Conservation (phyloP, 164 flowering plant species). For the Chimonanthus salicifolius region DNA sequence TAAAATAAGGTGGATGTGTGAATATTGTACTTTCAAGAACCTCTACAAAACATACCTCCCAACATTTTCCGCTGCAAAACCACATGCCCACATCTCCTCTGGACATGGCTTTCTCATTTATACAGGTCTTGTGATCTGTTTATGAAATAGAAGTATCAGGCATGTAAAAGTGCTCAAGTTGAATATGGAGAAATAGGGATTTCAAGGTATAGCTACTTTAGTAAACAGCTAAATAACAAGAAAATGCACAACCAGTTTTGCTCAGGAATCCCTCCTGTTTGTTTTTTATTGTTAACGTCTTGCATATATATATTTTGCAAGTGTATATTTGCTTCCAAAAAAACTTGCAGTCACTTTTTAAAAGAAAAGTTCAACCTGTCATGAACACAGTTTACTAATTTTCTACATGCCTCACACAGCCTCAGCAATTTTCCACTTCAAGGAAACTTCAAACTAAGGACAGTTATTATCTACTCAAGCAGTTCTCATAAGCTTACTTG, state of each 20-base stretch:
- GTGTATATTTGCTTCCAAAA: no score
- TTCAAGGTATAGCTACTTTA: no score
- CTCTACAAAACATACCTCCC: slow-evolving; percentile 41
- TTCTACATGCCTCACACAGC: background rate
- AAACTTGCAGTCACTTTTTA: no score
- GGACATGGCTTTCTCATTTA: slow-evolving; percentile 25
- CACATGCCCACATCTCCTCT: slow-evolving; percentile 31
- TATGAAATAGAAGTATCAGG: background rate
- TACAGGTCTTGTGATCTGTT: slow-evolving; percentile 74
- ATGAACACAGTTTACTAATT: background rate
- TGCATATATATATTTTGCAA: no score
- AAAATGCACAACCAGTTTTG: no score
- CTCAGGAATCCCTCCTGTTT: no score
- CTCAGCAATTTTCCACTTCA: background rate
- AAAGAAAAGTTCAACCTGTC: background rate
- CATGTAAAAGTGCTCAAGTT: background rate
- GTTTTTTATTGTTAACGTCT: no score
- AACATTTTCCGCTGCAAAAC: slow-evolving; percentile 75
- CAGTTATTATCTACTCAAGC: background rate
- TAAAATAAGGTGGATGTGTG: background rate
- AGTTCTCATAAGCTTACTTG: background rate
- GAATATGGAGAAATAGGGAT: no score
- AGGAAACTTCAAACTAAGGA: background rate
- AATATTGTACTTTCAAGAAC: background rate
- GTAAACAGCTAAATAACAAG: no score